Evolutionary conservation across 2,329 filamentous ascomycete genomes (phyloP), one percentile per base, ranked within the genome.

Genomic region (Trichoderma harzianum): DNA sequence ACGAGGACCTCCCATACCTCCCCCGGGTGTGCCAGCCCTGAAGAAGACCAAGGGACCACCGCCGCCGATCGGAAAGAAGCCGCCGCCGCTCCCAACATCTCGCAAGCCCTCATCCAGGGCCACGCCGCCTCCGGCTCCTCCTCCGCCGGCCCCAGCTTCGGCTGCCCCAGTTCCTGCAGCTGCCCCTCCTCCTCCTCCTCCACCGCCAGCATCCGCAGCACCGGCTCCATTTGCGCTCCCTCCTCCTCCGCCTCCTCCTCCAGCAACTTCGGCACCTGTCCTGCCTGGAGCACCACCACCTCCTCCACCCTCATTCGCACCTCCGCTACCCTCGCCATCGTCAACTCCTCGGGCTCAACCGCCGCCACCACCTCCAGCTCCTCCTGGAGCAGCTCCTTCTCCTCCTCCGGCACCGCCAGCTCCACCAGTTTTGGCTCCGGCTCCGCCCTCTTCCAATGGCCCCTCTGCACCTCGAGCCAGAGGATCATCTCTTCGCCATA

Each of bases 51-150:
- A 75, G 64, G 82, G 83, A 70, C 93, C 93, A 43, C 94, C 94
- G 34, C 93, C 93, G 14, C 92, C 91, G 7, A 87, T 93, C 76
- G 92, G 92, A 72, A 94, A 94, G 85, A 94, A 94, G 78, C 89
- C 88, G 43, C 89, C 90, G 30, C 88, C 89, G 55, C 86, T 88
- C 65, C 90, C 89, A 68, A 86, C 84, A 72, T 88, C 86, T 70
- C 84, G 89, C 74, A 90, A 91, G 77, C 87, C 88, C 14, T 88
- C 86, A 2, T 76, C 78, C 57, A 79, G 75, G 26, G 78, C 79
- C 12, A 76, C 79, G 39, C 75, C 79, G 43, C 75, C 70, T 73
- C 68, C 71, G 74, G 80, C 74, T 71, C 82, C 77, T 62, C 81
- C 80, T 70, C 82, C 79, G 3, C 80, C 83, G 6, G 80, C 83